A percentile compares a stretch with the other conserved stretches of the same genome.
These are phyloP conservation scores for Rhodomyrtus tomentosa DNA, from an alignment of 345 rosid genomes.

Conservation along the genomic window DNA sequence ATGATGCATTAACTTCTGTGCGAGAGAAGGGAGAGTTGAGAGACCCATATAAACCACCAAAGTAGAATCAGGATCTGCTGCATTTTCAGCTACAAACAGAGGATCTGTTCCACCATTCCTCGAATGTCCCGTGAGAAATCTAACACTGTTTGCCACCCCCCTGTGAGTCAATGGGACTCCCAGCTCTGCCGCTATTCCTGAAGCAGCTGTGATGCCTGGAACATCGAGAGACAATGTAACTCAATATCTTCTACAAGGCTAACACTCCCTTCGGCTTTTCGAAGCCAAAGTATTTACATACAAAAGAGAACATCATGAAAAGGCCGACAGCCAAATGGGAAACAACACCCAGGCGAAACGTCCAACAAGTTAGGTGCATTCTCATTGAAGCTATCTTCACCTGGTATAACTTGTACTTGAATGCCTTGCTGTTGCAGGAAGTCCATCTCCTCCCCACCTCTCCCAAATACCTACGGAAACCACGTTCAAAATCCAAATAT, in stretches of 20 bases:
- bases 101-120: slow-evolving; percentile 86
- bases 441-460: slow-evolving; percentile 99
- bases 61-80: slow-evolving; percentile 87
- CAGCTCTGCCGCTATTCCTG: slow-evolving; percentile 91
- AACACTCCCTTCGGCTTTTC: background rate
- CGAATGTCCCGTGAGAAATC: slow-evolving; percentile 89
- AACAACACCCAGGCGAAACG: background rate
- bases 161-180: slow-evolving; percentile 95
- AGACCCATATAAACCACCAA: slow-evolving; percentile 94
- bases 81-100: slow-evolving; percentile 76
- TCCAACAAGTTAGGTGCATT: background rate
- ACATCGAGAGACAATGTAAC: background rate
- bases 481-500: background rate
- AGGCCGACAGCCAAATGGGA: background rate
- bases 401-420: slow-evolving; percentile 83
- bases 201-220: slow-evolving; percentile 94
- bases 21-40: slow-evolving; percentile 84
- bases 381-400: slow-evolving; percentile 12
- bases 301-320: background rate
- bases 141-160: slow-evolving; percentile 79
- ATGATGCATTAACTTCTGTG: slow-evolving; percentile 66
- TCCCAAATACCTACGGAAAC: slow-evolving; percentile 59
- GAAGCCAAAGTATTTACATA: background rate
- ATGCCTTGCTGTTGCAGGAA: slow-evolving; percentile 87
- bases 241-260: background rate